Percentiles rank a stretch among this genome's conserved stretches.
Conservation (phyloP, 2,329 filamentous ascomycete species). For the Ophiostoma montium region DNA sequence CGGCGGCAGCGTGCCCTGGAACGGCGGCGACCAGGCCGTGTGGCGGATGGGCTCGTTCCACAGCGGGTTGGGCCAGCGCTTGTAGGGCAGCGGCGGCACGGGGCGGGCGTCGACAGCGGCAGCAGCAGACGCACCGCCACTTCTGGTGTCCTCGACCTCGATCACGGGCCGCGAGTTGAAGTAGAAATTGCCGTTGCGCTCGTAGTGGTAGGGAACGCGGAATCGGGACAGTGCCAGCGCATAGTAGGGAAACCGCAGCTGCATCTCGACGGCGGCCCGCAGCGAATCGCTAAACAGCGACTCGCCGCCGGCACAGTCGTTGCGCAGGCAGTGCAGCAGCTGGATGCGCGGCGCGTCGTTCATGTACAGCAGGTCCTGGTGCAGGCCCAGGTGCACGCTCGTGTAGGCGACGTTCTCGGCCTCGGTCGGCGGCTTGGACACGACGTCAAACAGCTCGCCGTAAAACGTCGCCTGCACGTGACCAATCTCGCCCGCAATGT, state of each 20-base stretch:
- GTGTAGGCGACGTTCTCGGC: slow-evolving; percentile 93
- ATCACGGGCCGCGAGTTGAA: slow-evolving; percentile 42
- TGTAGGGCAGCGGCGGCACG: slow-evolving; percentile 6
- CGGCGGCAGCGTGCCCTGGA: slow-evolving; percentile 37
- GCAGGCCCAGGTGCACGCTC: slow-evolving; percentile 64
- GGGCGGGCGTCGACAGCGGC: slow-evolving; percentile 6
- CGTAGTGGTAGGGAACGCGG: slow-evolving; percentile 50
- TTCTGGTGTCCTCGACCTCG: slow-evolving; percentile 8
- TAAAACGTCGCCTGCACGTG: slow-evolving; percentile 79
- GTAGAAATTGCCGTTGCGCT: slow-evolving; percentile 52
- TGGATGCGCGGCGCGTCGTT: slow-evolving; percentile 67
- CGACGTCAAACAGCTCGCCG: slow-evolving; percentile 80
- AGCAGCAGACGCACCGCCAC: too few species aligned
- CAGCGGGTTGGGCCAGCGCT: too few species aligned
- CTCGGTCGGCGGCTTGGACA: slow-evolving; percentile 65
- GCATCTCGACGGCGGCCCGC: slow-evolving; percentile 34
- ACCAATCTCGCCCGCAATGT: slow-evolving; percentile 60
- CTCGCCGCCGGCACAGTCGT: slow-evolving; percentile 64
- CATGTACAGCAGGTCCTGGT: slow-evolving; percentile 90
- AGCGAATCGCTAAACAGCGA: slow-evolving; percentile 75
- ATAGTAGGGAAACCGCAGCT: slow-evolving; percentile 26
- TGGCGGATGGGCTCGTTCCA: slow-evolving; percentile 6
- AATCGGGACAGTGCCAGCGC: slow-evolving; percentile 50
- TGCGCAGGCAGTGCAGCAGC: slow-evolving; percentile 77
- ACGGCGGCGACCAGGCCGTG: slow-evolving; percentile 63